Conservation (phyloP, 1,284 basidiomycete species). For the Ceratobasidium sp. region DNA sequence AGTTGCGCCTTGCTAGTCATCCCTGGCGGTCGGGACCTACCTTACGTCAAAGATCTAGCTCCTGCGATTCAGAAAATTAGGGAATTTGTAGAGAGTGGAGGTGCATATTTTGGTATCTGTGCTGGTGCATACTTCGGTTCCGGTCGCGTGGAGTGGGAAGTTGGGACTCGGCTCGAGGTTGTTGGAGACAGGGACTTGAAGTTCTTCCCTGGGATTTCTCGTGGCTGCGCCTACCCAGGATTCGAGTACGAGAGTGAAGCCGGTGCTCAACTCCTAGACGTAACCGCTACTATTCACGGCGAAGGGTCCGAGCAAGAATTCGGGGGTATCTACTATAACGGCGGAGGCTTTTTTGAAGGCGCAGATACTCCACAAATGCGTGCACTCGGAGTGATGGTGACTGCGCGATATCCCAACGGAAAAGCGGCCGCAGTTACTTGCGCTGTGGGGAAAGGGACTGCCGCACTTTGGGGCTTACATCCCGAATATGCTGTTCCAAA, state of each 20-base stretch:
- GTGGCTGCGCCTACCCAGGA: constrained; percentile 69
- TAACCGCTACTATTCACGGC: constrained; percentile 45
- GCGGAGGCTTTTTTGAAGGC: constrained; percentile 64
- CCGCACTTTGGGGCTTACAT: constrained; percentile 73
- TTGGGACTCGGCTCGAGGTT: constrained; percentile 64
- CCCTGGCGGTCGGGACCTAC: constrained; percentile 70
- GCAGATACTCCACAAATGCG: constrained; percentile 51
- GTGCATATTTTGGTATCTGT: constrained; percentile 76
- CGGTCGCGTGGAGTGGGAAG: constrained; percentile 62
- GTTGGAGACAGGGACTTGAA: constrained; percentile 64
- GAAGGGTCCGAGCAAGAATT: constrained; percentile 48
- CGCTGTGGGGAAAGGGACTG: constrained; percentile 68
- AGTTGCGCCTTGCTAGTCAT: constrained; percentile 84
- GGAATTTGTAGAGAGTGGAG: constrained; percentile 77
- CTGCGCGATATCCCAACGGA: constrained; percentile 57
- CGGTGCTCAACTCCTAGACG: constrained; percentile 58
- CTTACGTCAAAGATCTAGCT: constrained; percentile 64
- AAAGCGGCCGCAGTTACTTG: constrained; percentile 68
- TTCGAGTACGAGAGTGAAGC: constrained; percentile 66
- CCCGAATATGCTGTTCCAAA: constrained; percentile 71
- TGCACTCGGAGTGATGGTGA: constrained; percentile 52
- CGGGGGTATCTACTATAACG: constrained; percentile 67
- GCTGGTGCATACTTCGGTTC: constrained; percentile 71
- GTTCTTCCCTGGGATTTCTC: constrained; percentile 70
- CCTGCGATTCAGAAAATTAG: constrained; percentile 65